Evolutionary conservation across 2,329 filamentous ascomycete genomes (phyloP), one percentile per base, ranked within the genome.

Genomic region (Sporothrix sp.): DNA sequence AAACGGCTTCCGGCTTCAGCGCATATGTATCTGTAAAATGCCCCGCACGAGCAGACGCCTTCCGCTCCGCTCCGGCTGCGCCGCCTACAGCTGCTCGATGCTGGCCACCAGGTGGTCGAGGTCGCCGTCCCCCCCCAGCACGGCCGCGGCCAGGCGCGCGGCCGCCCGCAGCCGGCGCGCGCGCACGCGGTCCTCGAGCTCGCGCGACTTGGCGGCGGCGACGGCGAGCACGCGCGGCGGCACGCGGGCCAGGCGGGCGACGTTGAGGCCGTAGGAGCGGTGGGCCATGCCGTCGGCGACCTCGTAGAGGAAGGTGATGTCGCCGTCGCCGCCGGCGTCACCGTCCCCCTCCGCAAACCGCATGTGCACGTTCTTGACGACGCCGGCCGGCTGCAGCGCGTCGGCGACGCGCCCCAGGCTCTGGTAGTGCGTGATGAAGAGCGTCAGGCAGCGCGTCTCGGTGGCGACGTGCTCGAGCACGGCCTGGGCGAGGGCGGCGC

Each of bases 371-470:
- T 97, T 97, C 59, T 76, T 81, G 58, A 96, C 84, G 1, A 67
- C 64, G 3, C 75, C 73, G 72, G 65, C 18, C 16, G 50, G 25
- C 14, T 25, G 13, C 52, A 94, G 85, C 1, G 79, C 81, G 23
- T 81, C 76, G 9, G 82, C 84, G 56, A 95, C 75, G 42, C 72
- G 70, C 9, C 82, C 80, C 1, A 98, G 77, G 57, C 83, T 84
- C 68, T 98, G 93, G 66, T 98, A 98, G 68, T 98, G 93, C 3
- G 93, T 98, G 65, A 98, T 95, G 71, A 98, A 98, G 37, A 98
- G 74, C 6, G 88, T 95, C 42, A 96, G 73, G 55, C 87, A 87
- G 48, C 76, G 74, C 1, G 83, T 76, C 14, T 89, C 78, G 21
- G 81, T 75, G 23, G 94, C 84, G 54, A 97, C 79, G 61, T 94